Conservation (phyloP, 768 basidiomycete genomes). For the Lactarius hengduanensis region DNA sequence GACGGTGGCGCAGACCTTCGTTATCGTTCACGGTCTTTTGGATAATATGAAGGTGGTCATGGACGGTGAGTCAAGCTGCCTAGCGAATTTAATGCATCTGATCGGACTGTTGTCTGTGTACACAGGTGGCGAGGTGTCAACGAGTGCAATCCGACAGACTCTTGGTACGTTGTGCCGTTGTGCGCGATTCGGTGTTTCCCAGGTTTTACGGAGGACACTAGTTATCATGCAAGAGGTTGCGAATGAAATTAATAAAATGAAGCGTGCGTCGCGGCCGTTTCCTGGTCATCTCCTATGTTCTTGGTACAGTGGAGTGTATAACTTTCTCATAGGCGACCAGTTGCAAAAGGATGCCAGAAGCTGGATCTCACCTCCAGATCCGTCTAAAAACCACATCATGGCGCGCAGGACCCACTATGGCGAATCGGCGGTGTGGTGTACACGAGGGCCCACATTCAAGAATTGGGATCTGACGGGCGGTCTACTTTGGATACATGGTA, state of each 20-base stretch:
- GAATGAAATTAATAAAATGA: slow-evolving; percentile 8
- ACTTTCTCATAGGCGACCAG: neutral
- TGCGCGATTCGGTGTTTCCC: neutral
- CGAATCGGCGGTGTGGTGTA: neutral
- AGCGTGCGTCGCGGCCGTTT: neutral
- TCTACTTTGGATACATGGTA: slow-evolving; percentile 4
- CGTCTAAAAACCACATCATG: slow-evolving; percentile 9
- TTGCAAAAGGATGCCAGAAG: neutral
- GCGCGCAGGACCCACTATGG: neutral
- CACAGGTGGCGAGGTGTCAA: neutral
- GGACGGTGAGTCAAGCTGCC: neutral
- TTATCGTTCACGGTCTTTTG: neutral
- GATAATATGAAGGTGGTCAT: neutral
- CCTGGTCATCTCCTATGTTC: no score
- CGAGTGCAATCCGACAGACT: neutral
- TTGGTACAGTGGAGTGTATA: neutral
- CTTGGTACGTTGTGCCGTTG: neutral
- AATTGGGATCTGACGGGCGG: neutral
- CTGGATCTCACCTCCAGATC: slow-evolving; percentile 16
- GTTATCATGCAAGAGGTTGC: slow-evolving; percentile 1
- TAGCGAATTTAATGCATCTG: neutral
- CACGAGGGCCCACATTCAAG: neutral
- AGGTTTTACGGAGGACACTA: neutral
- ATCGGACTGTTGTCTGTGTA: neutral
- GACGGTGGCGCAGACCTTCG: neutral